Evolutionary conservation across 2,329 filamentous ascomycete genomes (phyloP).

Genomic region (Hypoxylon sp.): DNA sequence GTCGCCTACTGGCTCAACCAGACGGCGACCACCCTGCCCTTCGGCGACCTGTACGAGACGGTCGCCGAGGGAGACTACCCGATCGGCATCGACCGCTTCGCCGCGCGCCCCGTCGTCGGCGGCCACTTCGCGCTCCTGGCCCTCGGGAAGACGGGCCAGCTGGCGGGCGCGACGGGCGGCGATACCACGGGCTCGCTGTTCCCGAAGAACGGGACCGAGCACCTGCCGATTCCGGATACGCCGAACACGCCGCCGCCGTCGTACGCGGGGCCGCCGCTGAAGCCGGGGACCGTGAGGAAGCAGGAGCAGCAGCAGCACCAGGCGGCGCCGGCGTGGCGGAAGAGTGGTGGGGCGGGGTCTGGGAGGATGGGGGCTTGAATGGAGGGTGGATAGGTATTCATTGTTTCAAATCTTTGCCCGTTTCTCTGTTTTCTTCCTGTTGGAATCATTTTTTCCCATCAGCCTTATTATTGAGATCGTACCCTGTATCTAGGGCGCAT

Average conservation of each 20-base stretch:
- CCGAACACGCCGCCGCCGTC: slow-evolving; percentile 28
- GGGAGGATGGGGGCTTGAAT: neutral
- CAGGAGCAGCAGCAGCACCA: neutral
- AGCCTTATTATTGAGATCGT: neutral
- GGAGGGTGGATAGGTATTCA: no score
- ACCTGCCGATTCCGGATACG: slow-evolving; percentile 28
- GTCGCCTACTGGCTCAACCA: slow-evolving; percentile 77
- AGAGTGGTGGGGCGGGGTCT: neutral
- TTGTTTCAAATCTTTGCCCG: neutral
- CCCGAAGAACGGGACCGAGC: slow-evolving; percentile 37
- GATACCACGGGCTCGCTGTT: slow-evolving; percentile 44
- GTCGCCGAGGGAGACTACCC: slow-evolving; percentile 66
- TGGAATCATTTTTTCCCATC: neutral
- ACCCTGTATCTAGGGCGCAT: neutral
- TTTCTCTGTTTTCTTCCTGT: neutral
- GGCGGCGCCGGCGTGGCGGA: neutral
- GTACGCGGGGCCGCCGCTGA: slow-evolving; percentile 15
- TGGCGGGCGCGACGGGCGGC: slow-evolving; percentile 30
- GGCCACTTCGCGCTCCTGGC: slow-evolving; percentile 78
- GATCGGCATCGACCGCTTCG: slow-evolving; percentile 69
- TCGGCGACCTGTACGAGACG: slow-evolving; percentile 76
- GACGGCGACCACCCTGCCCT: slow-evolving; percentile 70
- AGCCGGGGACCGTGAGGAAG: slow-evolving; percentile 24
- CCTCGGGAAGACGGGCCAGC: slow-evolving; percentile 53
- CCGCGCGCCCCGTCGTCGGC: slow-evolving; percentile 77